Percentiles rank a stretch among this genome's conserved stretches.
phyloP scores from a whole-genome alignment of 1,284 basidiomycete genomes.

The Psilocybe mexicana region DNA sequence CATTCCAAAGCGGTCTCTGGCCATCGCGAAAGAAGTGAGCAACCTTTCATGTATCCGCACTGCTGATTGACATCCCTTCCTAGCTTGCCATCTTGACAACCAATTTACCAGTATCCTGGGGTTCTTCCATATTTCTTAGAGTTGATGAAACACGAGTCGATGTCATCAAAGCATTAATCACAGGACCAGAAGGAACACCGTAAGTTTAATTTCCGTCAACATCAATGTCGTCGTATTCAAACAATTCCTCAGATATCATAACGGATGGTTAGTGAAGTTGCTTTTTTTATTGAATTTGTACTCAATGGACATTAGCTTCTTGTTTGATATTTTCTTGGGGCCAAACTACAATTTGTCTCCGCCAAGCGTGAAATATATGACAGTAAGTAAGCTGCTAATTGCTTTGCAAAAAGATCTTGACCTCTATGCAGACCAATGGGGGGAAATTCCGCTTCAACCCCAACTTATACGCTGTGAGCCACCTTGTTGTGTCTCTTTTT shows the following conservation, averaged over 20 bases:
- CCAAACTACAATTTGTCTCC: slow-evolving; percentile 79
- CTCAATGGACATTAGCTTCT: slow-evolving; percentile 44
- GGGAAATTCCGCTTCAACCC: slow-evolving; percentile 90
- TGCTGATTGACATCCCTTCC: slow-evolving; percentile 3
- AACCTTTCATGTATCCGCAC: slow-evolving; percentile 1
- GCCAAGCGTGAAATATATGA: slow-evolving; percentile 88
- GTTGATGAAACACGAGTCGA: slow-evolving; percentile 89
- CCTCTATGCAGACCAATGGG: slow-evolving; percentile 68
- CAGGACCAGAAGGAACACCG: slow-evolving; percentile 90
- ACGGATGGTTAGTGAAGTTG: slow-evolving; percentile 65
- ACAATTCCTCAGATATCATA: slow-evolving; percentile 61
- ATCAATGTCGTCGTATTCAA: slow-evolving; percentile 6
- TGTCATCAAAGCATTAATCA: slow-evolving; percentile 87
- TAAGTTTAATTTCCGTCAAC: slow-evolving; percentile 44
- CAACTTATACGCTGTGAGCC: slow-evolving; percentile 81
- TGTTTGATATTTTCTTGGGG: slow-evolving; percentile 92
- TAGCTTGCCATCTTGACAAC: slow-evolving; percentile 89
- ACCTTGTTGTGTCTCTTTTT: not conserved
- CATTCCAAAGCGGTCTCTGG: slow-evolving; percentile 84
- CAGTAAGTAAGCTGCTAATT: slow-evolving; percentile 45
- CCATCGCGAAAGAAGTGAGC: slow-evolving; percentile 87
- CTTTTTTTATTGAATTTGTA: slow-evolving; percentile 6
- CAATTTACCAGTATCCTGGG: slow-evolving; percentile 86
- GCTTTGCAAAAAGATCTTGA: slow-evolving; percentile 8
- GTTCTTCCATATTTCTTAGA: slow-evolving; percentile 85